Percentiles rank a stretch among this genome's conserved stretches.
These are phyloP conservation scores for Fraxinus albicans DNA, from an alignment of 305 asterid species.

Conservation along the genomic window DNA sequence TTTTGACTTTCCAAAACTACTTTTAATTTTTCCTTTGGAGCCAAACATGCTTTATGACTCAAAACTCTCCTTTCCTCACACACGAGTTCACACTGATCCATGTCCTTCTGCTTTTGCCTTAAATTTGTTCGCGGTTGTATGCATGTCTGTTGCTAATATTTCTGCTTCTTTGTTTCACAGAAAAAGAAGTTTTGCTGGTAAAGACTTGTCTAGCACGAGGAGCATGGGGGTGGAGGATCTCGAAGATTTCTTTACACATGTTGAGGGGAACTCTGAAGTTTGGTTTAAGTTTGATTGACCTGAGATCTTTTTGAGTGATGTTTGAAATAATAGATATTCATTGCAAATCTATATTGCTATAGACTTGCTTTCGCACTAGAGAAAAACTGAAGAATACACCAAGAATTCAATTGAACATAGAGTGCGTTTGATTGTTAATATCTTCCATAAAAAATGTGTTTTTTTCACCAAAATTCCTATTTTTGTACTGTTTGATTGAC, in stretches of 20 bases:
- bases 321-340: neutral
- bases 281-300: neutral
- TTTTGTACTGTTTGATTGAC: neutral
- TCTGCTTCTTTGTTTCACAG: constrained; percentile 43
- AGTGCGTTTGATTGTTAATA: too few species aligned
- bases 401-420: neutral
- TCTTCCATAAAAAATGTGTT: neutral
- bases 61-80: neutral
- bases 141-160: constrained; percentile 1
- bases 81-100: neutral
- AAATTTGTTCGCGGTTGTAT: neutral
- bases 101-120: neutral
- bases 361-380: neutral
- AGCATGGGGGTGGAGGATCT: neutral
- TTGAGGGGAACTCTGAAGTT: neutral
- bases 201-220: constrained; percentile 24
- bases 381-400: neutral
- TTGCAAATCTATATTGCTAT: neutral
- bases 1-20: neutral
- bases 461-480: neutral
- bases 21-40: neutral
- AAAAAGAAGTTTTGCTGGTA: constrained; percentile 88
- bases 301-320: neutral
- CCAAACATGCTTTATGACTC: neutral
- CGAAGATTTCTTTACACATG: neutral